phyloP scores from a whole-genome alignment of 225 moss, liverwort and hornwort genomes.

The Bryoerythrophyllum caledonicum region DNA sequence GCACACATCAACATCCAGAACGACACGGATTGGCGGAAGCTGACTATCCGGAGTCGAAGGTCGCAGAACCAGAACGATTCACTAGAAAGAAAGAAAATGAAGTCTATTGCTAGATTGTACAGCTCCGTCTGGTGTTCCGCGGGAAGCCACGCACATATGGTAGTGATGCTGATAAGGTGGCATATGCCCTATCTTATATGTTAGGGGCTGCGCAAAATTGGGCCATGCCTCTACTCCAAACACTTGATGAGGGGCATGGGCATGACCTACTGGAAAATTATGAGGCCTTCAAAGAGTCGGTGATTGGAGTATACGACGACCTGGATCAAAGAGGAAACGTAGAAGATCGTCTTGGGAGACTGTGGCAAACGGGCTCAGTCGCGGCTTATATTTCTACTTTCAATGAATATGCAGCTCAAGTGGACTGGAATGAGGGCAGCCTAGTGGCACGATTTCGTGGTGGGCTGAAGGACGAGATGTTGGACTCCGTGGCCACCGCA shows the following conservation, averaged over 20 bases:
- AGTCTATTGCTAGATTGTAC: neutral
- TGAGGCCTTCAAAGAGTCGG: neutral
- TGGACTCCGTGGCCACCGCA: too few relatives aligned
- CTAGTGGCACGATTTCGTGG: too few relatives aligned
- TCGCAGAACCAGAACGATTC: neutral
- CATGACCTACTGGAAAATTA: too few relatives aligned
- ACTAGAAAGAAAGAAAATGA: neutral
- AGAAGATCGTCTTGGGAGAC: neutral
- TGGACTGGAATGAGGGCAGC: too few relatives aligned
- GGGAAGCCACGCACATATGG: neutral
- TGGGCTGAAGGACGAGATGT: too few relatives aligned
- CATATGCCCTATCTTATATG: neutral
- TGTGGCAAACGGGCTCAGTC: neutral
- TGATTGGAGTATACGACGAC: neutral
- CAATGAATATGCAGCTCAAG: too few relatives aligned
- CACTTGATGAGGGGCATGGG: too few relatives aligned
- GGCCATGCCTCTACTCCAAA: too few relatives aligned
- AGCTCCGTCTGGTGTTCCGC: too few relatives aligned
- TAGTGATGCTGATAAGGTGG: neutral
- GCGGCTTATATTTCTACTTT: too few relatives aligned
- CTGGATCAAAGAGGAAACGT: neutral
- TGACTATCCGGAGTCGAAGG: conserved; percentile 6
- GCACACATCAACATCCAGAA: too few relatives aligned
- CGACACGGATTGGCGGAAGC: too few relatives aligned
- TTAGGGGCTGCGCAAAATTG: neutral